These are phyloP conservation scores for Immersiella caudata DNA, from an alignment of 495 filamentous ascomycete genomes.

Conservation along the genomic window DNA sequence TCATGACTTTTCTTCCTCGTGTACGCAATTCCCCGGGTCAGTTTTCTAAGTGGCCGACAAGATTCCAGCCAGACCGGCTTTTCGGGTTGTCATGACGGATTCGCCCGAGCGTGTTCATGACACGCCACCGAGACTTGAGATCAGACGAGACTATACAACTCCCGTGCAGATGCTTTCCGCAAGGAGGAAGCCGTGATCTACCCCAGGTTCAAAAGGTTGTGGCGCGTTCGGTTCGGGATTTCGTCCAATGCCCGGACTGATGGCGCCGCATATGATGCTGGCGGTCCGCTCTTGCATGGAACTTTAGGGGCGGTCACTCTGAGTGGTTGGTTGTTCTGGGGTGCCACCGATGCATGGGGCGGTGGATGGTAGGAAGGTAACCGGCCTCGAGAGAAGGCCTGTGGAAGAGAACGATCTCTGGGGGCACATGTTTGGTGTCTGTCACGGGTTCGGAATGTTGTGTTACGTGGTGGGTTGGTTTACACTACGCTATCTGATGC, in stretches of 20 bases:
- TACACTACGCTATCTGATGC: too few relatives aligned
- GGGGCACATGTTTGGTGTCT: neutral
- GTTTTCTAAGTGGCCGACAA: neutral
- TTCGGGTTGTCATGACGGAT: too few relatives aligned
- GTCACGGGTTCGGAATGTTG: neutral
- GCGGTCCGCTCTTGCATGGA: neutral
- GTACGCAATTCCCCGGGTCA: neutral
- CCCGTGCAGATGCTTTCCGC: neutral
- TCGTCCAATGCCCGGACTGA: conserved; percentile 8
- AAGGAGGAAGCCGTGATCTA: neutral
- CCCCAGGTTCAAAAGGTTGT: neutral
- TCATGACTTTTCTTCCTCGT: conserved; percentile 1
- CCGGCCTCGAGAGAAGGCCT: neutral
- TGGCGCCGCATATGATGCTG: neutral
- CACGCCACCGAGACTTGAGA: too few relatives aligned
- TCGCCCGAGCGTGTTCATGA: too few relatives aligned
- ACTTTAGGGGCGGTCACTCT: neutral
- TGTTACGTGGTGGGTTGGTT: neutral
- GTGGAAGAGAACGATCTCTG: too few relatives aligned
- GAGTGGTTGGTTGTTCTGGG: neutral
- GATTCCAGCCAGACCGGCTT: neutral
- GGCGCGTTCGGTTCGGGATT: neutral
- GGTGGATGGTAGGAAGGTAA: neutral
- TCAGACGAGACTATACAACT: neutral
- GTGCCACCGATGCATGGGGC: neutral